These are phyloP conservation scores for Murraya koenigii DNA, from an alignment of 345 rosid species.

Conservation along the genomic window DNA sequence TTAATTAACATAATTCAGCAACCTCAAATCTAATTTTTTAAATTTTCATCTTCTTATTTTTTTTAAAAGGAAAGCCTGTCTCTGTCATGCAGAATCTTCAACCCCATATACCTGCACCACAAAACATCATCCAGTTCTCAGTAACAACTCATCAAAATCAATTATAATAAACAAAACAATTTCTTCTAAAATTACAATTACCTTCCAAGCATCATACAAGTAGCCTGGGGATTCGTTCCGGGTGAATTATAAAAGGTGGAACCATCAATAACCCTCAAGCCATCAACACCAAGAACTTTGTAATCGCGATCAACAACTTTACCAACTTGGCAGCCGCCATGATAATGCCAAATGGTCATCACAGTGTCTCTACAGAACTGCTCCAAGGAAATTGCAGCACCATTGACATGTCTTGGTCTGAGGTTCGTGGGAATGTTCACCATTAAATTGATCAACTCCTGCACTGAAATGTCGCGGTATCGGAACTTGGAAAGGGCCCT, in stretches of 20 bases:
- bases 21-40: background rate
- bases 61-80: background rate
- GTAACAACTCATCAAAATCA: background rate
- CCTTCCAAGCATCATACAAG: conserved; percentile 88
- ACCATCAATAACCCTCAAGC: conserved; percentile 53
- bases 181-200: background rate
- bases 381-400: conserved; percentile 38
- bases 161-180: background rate
- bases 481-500: conserved; percentile 53
- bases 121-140: background rate
- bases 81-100: conserved; percentile 28
- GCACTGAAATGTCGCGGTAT: conserved; percentile 28
- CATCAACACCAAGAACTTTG: conserved; percentile 52
- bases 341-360: conserved; percentile 72
- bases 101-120: conserved; percentile 46
- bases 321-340: conserved; percentile 70
- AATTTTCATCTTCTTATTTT: background rate
- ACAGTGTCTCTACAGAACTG: conserved; percentile 67
- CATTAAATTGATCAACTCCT: conserved; percentile 34
- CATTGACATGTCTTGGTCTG: conserved; percentile 41
- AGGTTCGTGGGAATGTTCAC: conserved; percentile 50
- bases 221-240: conserved; percentile 76
- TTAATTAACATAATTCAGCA: background rate
- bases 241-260: conserved; percentile 60
- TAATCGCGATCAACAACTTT: conserved; percentile 57